phyloP scores from a whole-genome alignment of 345 rosid genomes.

The Brassica carinata region DNA sequence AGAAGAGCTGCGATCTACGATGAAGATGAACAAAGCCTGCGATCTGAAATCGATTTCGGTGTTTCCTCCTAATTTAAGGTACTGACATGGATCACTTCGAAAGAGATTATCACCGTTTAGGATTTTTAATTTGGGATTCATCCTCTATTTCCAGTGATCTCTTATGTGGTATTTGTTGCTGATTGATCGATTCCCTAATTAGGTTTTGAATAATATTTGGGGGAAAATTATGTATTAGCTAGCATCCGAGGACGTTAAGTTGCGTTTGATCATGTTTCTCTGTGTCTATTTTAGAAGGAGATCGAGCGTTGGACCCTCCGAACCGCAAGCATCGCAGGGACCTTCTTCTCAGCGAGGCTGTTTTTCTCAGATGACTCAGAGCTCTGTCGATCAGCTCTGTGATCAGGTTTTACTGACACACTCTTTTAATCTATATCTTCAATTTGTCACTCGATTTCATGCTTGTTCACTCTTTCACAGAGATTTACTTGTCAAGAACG shows the following conservation, averaged over 20 bases:
- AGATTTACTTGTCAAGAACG: conserved; percentile 75
- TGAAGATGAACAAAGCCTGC: conserved; percentile 89
- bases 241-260: not conserved
- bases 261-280: not conserved
- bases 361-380: conserved; percentile 83
- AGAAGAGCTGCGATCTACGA: conserved; percentile 17
- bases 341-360: conserved; percentile 76
- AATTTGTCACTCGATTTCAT: not conserved
- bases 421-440: not conserved
- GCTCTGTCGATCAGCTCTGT: conserved; percentile 59
- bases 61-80: conserved; percentile 87
- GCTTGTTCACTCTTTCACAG: conserved; percentile 43
- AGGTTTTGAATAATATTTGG: not conserved
- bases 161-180: not conserved
- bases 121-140: not conserved
- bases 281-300: conserved; percentile 49
- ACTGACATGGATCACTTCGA: not conserved
- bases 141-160: not conserved
- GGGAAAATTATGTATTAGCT: not conserved
- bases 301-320: conserved; percentile 39
- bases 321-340: conserved; percentile 76
- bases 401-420: conserved; percentile 54
- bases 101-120: not conserved
- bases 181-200: not conserved
- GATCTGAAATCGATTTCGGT: conserved; percentile 85